Percentiles rank a stretch among this genome's conserved stretches.
These are phyloP conservation scores for Suillus ampliporus DNA, from an alignment of 768 basidiomycete species.

Conservation along the genomic window DNA sequence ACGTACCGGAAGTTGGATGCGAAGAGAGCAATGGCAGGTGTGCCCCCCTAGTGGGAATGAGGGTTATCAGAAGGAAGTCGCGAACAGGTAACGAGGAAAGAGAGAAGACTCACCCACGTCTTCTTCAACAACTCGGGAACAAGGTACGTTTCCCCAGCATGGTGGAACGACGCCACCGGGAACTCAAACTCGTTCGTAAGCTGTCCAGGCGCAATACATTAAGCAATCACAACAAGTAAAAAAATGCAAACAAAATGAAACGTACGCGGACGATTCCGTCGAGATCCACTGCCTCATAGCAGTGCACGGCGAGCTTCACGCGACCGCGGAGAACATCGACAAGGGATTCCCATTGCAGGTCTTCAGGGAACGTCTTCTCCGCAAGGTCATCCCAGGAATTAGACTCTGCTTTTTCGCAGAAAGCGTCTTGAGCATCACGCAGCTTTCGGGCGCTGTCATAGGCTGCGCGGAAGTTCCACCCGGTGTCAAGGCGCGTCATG, in stretches of 20 bases:
- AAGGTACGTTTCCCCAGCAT: slow-evolving; percentile 83
- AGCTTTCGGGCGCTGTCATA: slow-evolving; percentile 76
- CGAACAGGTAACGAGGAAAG: slow-evolving; percentile 3
- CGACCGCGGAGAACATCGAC: slow-evolving; percentile 80
- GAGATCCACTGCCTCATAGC: slow-evolving; percentile 69
- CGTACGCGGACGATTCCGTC: slow-evolving; percentile 73
- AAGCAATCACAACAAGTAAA: not conserved
- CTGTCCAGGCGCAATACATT: slow-evolving; percentile 35
- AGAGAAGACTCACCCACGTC: slow-evolving; percentile 54
- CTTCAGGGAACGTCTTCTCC: slow-evolving; percentile 52
- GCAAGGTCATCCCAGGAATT: slow-evolving; percentile 45
- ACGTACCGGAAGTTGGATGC: slow-evolving; percentile 53
- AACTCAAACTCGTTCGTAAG: slow-evolving; percentile 87
- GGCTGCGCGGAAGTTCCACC: slow-evolving; percentile 81
- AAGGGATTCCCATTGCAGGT: slow-evolving; percentile 78
- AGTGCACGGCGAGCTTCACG: slow-evolving; percentile 55
- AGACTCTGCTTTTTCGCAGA: slow-evolving; percentile 64
- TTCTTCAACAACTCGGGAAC: slow-evolving; percentile 78
- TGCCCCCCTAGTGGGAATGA: slow-evolving; percentile 49
- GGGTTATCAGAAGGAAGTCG: not conserved
- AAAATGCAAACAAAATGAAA: slow-evolving; percentile 1
- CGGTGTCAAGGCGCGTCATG: slow-evolving; percentile 72
- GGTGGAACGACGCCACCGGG: slow-evolving; percentile 77
- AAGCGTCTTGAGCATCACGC: slow-evolving; percentile 72
- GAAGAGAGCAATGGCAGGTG: slow-evolving; percentile 83